Percentiles rank a stretch among this genome's conserved stretches.
These are phyloP conservation scores for Salvia hispanica DNA, from an alignment of 257 asterid genomes.

Conservation along the genomic window DNA sequence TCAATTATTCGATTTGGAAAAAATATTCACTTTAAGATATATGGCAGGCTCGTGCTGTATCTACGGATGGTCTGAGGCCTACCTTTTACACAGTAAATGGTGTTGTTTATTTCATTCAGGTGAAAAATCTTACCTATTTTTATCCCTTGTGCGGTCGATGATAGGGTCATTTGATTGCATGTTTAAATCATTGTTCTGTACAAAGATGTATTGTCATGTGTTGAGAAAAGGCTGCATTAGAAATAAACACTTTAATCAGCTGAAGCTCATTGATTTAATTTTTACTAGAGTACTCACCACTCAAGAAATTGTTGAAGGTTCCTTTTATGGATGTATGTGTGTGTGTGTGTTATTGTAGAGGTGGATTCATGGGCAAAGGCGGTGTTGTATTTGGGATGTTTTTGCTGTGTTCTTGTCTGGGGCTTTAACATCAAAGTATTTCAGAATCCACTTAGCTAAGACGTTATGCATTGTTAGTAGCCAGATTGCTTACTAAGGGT, in stretches of 20 bases:
- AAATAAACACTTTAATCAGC: neutral
- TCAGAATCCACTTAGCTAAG: neutral
- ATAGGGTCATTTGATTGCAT: conserved; percentile 1
- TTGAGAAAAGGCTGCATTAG: neutral
- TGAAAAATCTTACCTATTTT: conserved; percentile 34
- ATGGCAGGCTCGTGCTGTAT: conserved; percentile 92
- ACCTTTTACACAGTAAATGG: conserved; percentile 82
- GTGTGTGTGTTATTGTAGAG: neutral
- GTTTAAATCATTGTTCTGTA: neutral
- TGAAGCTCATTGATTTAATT: neutral
- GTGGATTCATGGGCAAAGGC: conserved; percentile 5
- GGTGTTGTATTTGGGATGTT: conserved; percentile 1
- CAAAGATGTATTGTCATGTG: conserved; percentile 17
- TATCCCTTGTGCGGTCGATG: conserved; percentile 1
- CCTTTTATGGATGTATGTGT: neutral
- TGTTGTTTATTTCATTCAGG: conserved; percentile 85
- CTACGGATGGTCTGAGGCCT: conserved; percentile 94
- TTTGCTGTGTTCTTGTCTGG: neutral
- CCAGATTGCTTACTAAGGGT: conserved; percentile 12
- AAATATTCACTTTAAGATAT: conserved; percentile 2
- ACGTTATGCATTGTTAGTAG: neutral
- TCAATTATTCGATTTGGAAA: neutral
- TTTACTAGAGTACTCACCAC: neutral
- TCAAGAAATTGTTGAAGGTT: neutral
- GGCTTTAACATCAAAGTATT: neutral